Evolutionary conservation across 495 filamentous ascomycete species (phyloP).

Genomic region (Hypoxylon fuscum): DNA sequence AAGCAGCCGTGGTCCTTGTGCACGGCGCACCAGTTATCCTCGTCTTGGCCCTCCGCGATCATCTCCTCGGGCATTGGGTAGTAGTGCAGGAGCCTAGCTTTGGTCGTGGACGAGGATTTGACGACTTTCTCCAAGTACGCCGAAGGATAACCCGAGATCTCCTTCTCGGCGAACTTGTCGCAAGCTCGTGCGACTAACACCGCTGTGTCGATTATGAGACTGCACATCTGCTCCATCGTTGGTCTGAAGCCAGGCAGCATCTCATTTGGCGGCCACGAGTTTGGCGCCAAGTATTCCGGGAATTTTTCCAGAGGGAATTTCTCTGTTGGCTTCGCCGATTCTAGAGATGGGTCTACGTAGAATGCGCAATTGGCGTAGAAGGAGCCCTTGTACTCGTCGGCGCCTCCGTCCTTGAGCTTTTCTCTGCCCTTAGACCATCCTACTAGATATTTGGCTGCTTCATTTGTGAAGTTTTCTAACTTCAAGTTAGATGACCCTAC

Average conservation of each 20-base stretch:
- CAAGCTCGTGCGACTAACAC: constrained; percentile 87
- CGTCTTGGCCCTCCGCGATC: constrained; percentile 51
- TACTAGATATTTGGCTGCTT: constrained; percentile 69
- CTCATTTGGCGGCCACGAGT: constrained; percentile 81
- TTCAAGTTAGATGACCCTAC: constrained; percentile 21
- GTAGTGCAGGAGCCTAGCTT: constrained; percentile 93
- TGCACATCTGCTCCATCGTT: constrained; percentile 79
- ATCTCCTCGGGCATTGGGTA: constrained; percentile 68
- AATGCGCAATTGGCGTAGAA: constrained; percentile 98
- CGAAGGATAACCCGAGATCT: constrained; percentile 75
- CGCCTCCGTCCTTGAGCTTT: constrained; percentile 86
- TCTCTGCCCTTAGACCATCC: constrained; percentile 90
- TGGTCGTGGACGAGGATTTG: constrained; percentile 83
- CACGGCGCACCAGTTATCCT: constrained; percentile 96
- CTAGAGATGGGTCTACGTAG: constrained; percentile 73
- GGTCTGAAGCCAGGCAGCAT: constrained; percentile 76
- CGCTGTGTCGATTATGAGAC: constrained; percentile 86
- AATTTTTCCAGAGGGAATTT: constrained; percentile 67
- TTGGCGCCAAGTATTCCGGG: constrained; percentile 68
- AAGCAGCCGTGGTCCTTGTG: constrained; percentile 94
- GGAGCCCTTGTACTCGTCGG: constrained; percentile 93
- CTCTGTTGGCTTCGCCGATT: constrained; percentile 65
- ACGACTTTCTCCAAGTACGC: constrained; percentile 91
- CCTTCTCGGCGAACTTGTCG: constrained; percentile 81
- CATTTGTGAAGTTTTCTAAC: constrained; percentile 69